A percentile compares a stretch with the other conserved stretches of the same genome.
Evolutionary conservation across 768 basidiomycete genomes (phyloP).

Genomic region (Leccinum broughii): DNA sequence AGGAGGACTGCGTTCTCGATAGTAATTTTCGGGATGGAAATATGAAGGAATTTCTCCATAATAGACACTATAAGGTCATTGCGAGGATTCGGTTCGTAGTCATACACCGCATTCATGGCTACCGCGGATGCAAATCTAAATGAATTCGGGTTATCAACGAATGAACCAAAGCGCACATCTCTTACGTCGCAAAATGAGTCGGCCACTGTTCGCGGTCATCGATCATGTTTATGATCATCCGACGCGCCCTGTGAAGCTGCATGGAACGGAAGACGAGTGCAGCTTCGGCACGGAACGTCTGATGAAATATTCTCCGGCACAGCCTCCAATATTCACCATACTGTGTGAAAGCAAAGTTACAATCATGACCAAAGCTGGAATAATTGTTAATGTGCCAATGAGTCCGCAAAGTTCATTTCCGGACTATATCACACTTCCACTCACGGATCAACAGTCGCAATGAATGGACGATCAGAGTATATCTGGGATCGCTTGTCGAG

Average conservation of each 20-base stretch:
- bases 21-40: neutral
- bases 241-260: constrained; percentile 17
- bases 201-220: constrained; percentile 1
- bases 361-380: constrained; percentile 1
- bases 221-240: constrained; percentile 13
- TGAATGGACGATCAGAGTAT: constrained; percentile 7
- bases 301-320: constrained; percentile 22
- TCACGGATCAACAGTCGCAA: constrained; percentile 4
- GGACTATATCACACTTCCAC: neutral
- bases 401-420: neutral
- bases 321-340: neutral
- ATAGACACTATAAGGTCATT: neutral
- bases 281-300: constrained; percentile 17
- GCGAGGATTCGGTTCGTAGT: neutral
- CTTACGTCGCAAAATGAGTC: constrained; percentile 1
- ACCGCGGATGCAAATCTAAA: constrained; percentile 35
- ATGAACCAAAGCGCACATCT: no score
- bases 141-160: neutral
- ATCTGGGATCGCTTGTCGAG: constrained; percentile 1
- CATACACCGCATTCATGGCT: constrained; percentile 15
- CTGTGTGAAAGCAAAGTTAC: neutral
- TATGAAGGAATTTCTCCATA: neutral
- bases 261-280: constrained; percentile 12
- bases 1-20: neutral
- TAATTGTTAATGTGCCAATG: no score